Conservation (phyloP, 192 early-diverging fungal genomes). For the Dispira parvispora region DNA sequence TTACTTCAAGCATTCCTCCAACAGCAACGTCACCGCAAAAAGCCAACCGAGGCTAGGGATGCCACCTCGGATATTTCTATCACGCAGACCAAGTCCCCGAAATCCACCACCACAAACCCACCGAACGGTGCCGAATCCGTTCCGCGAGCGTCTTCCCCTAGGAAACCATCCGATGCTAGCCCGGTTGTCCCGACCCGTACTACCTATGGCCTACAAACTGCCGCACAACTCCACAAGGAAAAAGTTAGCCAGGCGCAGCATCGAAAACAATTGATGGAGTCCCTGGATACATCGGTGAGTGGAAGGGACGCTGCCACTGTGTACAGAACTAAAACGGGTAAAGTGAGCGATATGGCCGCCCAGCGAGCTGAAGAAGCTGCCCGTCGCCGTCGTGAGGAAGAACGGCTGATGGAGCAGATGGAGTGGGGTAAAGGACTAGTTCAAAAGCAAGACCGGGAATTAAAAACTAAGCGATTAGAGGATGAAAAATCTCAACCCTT, state of each 20-base stretch:
- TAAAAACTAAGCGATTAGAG: constrained; percentile 14
- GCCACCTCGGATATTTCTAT: no score
- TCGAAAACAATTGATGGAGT: constrained; percentile 16
- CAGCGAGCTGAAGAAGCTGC: constrained; percentile 22
- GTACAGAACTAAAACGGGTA: constrained; percentile 45
- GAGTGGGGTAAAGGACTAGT: constrained; percentile 48
- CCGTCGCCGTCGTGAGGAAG: constrained; percentile 19
- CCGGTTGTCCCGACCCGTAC: no score
- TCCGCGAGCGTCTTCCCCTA: no score
- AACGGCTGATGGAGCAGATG: constrained; percentile 21
- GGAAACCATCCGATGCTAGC: no score
- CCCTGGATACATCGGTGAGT: background rate
- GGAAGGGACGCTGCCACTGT: constrained; percentile 34
- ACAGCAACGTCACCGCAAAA: constrained; percentile 12
- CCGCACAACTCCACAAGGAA: constrained; percentile 7
- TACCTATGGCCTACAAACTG: constrained; percentile 24
- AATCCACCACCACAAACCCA: no score
- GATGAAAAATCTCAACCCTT: constrained; percentile 22
- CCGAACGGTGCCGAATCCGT: no score
- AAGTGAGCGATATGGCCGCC: constrained; percentile 31
- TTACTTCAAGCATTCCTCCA: constrained; percentile 18
- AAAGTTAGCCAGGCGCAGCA: background rate
- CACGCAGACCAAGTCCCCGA: no score
- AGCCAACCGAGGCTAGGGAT: no score
- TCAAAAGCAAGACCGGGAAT: constrained; percentile 26